Conservation (phyloP, 306 rosid genomes). For the Aeschynomene evenia region DNA sequence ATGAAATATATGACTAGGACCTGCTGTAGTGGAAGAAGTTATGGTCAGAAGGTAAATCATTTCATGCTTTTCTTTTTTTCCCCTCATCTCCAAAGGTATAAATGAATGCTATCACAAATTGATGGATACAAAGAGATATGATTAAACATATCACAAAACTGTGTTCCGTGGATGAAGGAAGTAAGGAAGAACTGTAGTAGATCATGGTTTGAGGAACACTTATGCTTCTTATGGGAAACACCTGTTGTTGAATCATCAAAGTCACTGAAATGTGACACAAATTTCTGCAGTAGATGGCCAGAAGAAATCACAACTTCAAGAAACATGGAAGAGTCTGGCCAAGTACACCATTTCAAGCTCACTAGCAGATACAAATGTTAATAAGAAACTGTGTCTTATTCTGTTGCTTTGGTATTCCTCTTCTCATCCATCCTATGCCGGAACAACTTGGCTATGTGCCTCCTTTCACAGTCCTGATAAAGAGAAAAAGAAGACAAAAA, state of each 20-base stretch:
- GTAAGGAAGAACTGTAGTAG: not conserved
- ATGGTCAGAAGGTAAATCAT: slow-evolving; percentile 33
- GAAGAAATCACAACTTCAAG: slow-evolving; percentile 37
- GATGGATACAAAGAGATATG: slow-evolving; percentile 37
- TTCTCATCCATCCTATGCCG: slow-evolving; percentile 83
- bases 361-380: slow-evolving; percentile 19
- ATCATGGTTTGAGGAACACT: slow-evolving; percentile 27
- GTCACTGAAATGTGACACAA: slow-evolving; percentile 27
- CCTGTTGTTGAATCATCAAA: slow-evolving; percentile 25
- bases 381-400: slow-evolving; percentile 33
- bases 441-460: slow-evolving; percentile 86
- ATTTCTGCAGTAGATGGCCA: slow-evolving; percentile 36
- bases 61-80: slow-evolving; percentile 42
- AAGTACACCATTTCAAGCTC: slow-evolving; percentile 25
- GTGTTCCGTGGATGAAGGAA: slow-evolving; percentile 29
- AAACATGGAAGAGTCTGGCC: slow-evolving; percentile 28
- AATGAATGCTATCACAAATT: slow-evolving; percentile 43
- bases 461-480: slow-evolving; percentile 87
- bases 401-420: slow-evolving; percentile 31
- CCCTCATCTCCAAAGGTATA: slow-evolving; percentile 45
- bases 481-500: slow-evolving; percentile 18
- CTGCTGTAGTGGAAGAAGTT: slow-evolving; percentile 21
- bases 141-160: slow-evolving; percentile 36
- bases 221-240: slow-evolving; percentile 26
- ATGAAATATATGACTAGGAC: slow-evolving; percentile 24